Evolutionary conservation across 139 green algal genomes (phyloP), one percentile per base, ranked within the genome.

Genomic region (Chlorella sp.): DNA sequence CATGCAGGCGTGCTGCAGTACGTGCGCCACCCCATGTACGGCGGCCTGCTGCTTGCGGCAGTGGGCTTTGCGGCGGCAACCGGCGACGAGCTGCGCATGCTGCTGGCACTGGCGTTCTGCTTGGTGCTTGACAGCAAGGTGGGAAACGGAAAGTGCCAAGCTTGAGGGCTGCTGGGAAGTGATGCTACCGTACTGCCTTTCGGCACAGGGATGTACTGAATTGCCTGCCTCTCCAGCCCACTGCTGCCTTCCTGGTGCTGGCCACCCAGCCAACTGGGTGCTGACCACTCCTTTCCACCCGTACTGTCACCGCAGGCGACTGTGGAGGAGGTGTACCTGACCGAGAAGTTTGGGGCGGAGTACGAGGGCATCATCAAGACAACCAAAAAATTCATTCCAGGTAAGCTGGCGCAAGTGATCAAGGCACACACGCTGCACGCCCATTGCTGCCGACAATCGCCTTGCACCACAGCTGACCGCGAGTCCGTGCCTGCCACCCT

Each of bases 21-120:
- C 38, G 81, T 85, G 13, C 89, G 89, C 24, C 89, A 92, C 81
- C 89, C 89, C 30, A 90, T 92, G 73, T 93, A 93, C 72, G 87
- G 83, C 62, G 90, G 90, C 17, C 83, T 93, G 65, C 30, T 92
- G 41, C 81, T 92, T 77, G 89, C 81, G 5, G 78, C 80, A 0
- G 43, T 88, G 32, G 90, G 90, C 6, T 67, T 92, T 51, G 79
- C 87, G 0, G 46, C 87, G 38, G 73, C 88, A 6, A 86, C 80
- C 0, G 84, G 85, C 41, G 89, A 85, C 46, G 90, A 93, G 69
- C 83, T 84, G 20, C 89, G 90, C 20, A 76, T 93, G 58, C 87
- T 78, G 0, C 62, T 92, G 32, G 76, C 86, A 26, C 67, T 54
- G 13, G 28, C 90, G 82, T 56, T 92, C 44, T 90, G 81, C 76